Percentiles rank a stretch among this genome's conserved stretches.
Conservation (phyloP, 2,329 filamentous ascomycete species). For the Metarhizium rileyi region DNA sequence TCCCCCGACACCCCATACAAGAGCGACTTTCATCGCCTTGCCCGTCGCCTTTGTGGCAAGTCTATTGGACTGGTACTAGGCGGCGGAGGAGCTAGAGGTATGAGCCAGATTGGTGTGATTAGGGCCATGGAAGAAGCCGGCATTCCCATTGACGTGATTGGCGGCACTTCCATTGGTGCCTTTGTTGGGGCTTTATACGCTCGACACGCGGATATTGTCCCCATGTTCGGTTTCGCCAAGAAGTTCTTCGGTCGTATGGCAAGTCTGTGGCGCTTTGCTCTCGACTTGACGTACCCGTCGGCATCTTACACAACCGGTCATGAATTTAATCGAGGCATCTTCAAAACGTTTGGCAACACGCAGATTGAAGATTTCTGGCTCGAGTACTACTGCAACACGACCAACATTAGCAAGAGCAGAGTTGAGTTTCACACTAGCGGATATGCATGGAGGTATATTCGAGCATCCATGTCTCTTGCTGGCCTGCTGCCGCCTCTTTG, state of each 20-base stretch:
- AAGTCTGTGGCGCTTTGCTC: conserved; percentile 95
- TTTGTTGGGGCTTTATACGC: conserved; percentile 95
- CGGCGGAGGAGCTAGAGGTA: conserved; percentile 84
- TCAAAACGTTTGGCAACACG: conserved; percentile 93
- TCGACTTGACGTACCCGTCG: conserved; percentile 92
- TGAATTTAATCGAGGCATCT: conserved; percentile 97
- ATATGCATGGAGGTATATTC: conserved; percentile 94
- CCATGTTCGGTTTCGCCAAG: conserved; percentile 93
- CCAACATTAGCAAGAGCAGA: conserved; percentile 91
- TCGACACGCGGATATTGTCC: conserved; percentile 90
- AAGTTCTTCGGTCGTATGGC: conserved; percentile 98
- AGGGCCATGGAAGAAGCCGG: conserved; percentile 91
- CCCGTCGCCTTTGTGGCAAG: conserved; percentile 81
- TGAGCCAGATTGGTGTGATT: conserved; percentile 89
- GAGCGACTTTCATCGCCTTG: conserved; percentile 90
- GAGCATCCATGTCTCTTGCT: conserved; percentile 93
- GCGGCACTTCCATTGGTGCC: conserved; percentile 90
- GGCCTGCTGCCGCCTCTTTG: conserved; percentile 88
- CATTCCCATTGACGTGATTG: conserved; percentile 89
- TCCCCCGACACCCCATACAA: conserved; percentile 89
- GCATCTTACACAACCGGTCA: conserved; percentile 97
- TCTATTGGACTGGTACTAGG: conserved; percentile 91
- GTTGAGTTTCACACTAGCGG: conserved; percentile 90
- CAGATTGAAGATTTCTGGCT: conserved; percentile 99
- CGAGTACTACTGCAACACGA: conserved; percentile 98